Evolutionary conservation across 2,329 filamentous ascomycete genomes (phyloP), one percentile per base, ranked within the genome.

Genomic region (Lachnellula arida): DNA sequence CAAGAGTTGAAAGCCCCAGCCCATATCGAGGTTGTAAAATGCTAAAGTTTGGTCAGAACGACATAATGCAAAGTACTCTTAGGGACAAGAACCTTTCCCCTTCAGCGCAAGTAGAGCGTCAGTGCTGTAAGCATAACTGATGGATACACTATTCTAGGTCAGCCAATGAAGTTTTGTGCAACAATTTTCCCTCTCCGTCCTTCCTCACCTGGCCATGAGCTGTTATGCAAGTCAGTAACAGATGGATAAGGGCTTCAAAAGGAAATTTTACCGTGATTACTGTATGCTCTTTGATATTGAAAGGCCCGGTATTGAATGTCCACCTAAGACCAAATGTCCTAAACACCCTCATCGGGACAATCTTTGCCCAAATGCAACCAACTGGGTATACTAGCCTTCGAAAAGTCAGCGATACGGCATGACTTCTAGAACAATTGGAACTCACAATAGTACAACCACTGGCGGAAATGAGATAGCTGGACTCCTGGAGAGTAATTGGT

Each of bases 21-120:
- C 77, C 54, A 82, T 80, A 35, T 78, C 72, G 65, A 85, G 79
- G 28, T 76, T 73, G 60, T 91, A 91, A 63, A 89, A 89, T n/a
- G 86, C 78, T 35, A 81, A 32, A 72, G 70, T 87, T 17, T 15
- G 5, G 23, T 52, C 43, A 52, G 37, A 40, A 40, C 5, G 37
- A 17, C 5, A 40, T 40, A 14, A 11, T 44, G 11, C 19, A 19
- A 19, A 17, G 5, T 5, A 1, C 14, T 44, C 11, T 44, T 2
- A 44, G 19, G 9, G 32, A 25, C 2, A 53, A 53, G 37, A 28
- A 57, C 60, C 54, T 43, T 63, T 63, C 19, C 57, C 61, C 17
- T 82, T 73, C 70, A 89, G 85, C 0, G 86, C 87, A 3, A 89
- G 75, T 48, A 91, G 81, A 44, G 89, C 85, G 62, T 90, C 87